Evolutionary conservation across 1,284 basidiomycete species (phyloP).

Genomic region (Ganoderma multipileum): DNA sequence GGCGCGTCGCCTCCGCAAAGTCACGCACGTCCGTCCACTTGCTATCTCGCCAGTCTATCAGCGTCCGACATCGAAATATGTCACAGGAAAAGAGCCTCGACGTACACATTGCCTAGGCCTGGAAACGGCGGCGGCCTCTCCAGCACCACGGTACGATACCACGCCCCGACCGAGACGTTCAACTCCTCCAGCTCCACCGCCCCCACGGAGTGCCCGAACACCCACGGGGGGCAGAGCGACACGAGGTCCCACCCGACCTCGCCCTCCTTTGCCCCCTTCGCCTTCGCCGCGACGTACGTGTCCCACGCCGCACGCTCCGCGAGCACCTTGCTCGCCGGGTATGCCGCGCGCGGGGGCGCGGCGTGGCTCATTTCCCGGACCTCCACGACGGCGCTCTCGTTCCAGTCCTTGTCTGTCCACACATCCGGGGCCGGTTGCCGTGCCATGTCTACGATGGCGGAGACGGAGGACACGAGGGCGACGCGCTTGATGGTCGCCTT

Average conservation of each 20-base stretch:
- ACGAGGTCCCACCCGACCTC: constrained; percentile 12
- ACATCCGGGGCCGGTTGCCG: neutral
- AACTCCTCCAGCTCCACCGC: constrained; percentile 51
- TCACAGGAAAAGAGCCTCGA: neutral
- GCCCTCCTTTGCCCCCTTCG: neutral
- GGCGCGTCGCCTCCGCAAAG: constrained; percentile 61
- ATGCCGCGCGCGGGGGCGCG: constrained; percentile 20
- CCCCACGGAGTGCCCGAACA: constrained; percentile 9
- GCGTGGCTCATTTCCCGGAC: constrained; percentile 22
- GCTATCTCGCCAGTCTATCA: neutral
- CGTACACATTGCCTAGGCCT: neutral
- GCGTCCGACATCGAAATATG: constrained; percentile 23
- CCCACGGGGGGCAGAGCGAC: constrained; percentile 10
- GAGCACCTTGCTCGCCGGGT: constrained; percentile 25
- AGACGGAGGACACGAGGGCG: constrained; percentile 25
- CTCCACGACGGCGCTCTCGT: constrained; percentile 24
- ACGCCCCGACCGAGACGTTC: constrained; percentile 53
- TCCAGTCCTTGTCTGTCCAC: constrained; percentile 32
- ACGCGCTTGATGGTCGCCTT: constrained; percentile 24
- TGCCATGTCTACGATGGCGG: constrained; percentile 10
- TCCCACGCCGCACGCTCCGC: constrained; percentile 29
- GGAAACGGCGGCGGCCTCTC: constrained; percentile 4
- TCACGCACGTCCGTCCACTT: constrained; percentile 60
- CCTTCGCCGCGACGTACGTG: neutral
- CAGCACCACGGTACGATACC: constrained; percentile 41